Conservation (phyloP, 2,329 filamentous ascomycete species). For the Pseudocercospora fuligena region DNA sequence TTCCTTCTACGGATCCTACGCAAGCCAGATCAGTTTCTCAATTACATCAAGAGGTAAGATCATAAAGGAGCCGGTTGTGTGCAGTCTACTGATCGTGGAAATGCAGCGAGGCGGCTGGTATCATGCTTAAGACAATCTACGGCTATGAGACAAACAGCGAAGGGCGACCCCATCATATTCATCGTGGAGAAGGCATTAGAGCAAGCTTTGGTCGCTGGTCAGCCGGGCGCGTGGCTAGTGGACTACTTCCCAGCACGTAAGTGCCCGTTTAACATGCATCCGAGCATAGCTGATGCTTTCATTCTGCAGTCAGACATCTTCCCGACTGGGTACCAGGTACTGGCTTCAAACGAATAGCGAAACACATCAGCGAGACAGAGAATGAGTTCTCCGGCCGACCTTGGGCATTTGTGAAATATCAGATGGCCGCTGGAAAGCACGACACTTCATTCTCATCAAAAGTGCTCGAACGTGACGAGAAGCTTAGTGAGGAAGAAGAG, state of each 20-base stretch:
- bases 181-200: not conserved
- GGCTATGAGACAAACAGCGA: not conserved
- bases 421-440: not conserved
- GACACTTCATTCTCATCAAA: not conserved
- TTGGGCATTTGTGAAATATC: not conserved
- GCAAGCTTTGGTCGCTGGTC: not conserved
- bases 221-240: not conserved
- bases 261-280: not conserved
- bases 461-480: not conserved
- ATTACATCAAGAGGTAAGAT: not conserved
- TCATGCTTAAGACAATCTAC: not conserved
- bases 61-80: not conserved
- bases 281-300: not conserved
- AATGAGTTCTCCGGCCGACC: not conserved
- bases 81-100: not conserved
- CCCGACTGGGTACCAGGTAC: not conserved
- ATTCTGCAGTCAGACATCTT: not conserved
- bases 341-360: not conserved
- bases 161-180: not conserved
- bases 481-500: not conserved
- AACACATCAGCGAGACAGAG: not conserved
- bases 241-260: not conserved
- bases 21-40: not conserved
- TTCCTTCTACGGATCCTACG: not conserved
- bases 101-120: not conserved